Evolutionary conservation across 2,329 filamentous ascomycete genomes (phyloP).

Genomic region (Aspergillus tanneri): DNA sequence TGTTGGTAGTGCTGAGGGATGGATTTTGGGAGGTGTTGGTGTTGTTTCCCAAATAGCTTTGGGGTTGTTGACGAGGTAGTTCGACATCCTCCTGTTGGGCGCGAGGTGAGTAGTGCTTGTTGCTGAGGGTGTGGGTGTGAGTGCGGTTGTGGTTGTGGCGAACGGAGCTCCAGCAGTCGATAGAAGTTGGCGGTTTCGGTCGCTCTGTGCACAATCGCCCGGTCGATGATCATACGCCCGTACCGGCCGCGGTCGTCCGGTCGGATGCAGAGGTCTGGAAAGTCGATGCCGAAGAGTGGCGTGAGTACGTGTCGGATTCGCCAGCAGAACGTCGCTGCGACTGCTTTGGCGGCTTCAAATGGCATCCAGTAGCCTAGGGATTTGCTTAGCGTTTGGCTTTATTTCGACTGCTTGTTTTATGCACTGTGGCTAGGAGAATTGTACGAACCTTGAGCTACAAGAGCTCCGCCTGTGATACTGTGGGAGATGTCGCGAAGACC

Average conservation of each 20-base stretch:
- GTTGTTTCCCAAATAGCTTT: constrained; percentile 18
- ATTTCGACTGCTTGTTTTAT: not conserved
- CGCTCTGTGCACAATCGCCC: constrained; percentile 54
- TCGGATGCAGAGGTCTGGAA: constrained; percentile 68
- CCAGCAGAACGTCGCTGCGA: constrained; percentile 88
- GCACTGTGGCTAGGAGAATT: not conserved
- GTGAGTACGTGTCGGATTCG: constrained; percentile 81
- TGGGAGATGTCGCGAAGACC: constrained; percentile 87
- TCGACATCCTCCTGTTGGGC: not conserved
- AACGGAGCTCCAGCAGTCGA: constrained; percentile 31
- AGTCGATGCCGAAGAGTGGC: constrained; percentile 82
- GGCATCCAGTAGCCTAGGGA: constrained; percentile 91
- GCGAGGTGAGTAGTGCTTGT: not conserved
- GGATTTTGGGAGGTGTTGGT: constrained; percentile 22
- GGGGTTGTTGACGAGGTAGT: not conserved
- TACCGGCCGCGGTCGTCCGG: constrained; percentile 62
- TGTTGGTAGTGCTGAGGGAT: constrained; percentile 14
- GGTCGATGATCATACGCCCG: constrained; percentile 65
- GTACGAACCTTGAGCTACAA: constrained; percentile 79
- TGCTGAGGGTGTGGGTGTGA: no score
- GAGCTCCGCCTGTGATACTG: constrained; percentile 89
- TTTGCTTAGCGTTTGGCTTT: constrained; percentile 16
- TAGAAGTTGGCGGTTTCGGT: constrained; percentile 39
- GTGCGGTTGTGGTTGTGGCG: no score
- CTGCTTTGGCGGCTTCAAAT: constrained; percentile 76